These are phyloP conservation scores for Phytophthora cryptogea DNA, from an alignment of 352 stramenopile genomes.

Conservation along the genomic window DNA sequence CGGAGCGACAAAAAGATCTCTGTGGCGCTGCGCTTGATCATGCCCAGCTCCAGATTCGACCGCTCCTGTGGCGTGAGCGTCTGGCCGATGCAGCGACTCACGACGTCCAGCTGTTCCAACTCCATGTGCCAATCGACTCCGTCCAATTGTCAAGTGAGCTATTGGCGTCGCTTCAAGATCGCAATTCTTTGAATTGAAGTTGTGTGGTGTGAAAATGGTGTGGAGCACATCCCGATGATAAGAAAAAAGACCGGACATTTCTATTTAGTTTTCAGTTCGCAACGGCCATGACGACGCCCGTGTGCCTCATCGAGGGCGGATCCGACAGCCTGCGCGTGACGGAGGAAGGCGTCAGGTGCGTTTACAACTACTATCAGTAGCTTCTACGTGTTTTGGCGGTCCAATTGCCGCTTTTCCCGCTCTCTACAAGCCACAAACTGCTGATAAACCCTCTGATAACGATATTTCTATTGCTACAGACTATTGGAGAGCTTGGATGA, in stretches of 20 bases:
- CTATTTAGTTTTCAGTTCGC: conserved; percentile 10
- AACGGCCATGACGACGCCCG: conserved; percentile 38
- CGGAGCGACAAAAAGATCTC: conserved; percentile 66
- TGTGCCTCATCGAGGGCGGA: conserved; percentile 64
- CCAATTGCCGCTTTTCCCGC: not conserved
- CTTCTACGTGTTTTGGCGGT: not conserved
- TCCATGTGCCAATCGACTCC: conserved; percentile 49
- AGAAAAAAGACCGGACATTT: conserved; percentile 8
- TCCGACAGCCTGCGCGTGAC: conserved; percentile 56
- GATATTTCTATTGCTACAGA: conserved; percentile 27
- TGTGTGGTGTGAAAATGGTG: conserved; percentile 7
- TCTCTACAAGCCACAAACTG: conserved; percentile 9
- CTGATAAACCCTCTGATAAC: too few relatives aligned
- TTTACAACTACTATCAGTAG: not conserved
- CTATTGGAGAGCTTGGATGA: conserved; percentile 68
- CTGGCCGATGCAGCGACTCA: conserved; percentile 67
- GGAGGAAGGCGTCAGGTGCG: conserved; percentile 56
- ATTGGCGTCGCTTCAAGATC: conserved; percentile 39
- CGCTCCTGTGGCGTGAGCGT: conserved; percentile 76
- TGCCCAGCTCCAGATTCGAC: conserved; percentile 75
- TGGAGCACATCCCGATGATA: conserved; percentile 23
- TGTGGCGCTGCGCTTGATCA: conserved; percentile 69
- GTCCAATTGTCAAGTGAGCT: conserved; percentile 14
- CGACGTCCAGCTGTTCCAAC: conserved; percentile 74
- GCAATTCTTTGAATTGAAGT: conserved; percentile 28